Evolutionary conservation across 306 rosid species (phyloP), one percentile per base, ranked within the genome.

Genomic region (Pterocarpus macrocarpus): DNA sequence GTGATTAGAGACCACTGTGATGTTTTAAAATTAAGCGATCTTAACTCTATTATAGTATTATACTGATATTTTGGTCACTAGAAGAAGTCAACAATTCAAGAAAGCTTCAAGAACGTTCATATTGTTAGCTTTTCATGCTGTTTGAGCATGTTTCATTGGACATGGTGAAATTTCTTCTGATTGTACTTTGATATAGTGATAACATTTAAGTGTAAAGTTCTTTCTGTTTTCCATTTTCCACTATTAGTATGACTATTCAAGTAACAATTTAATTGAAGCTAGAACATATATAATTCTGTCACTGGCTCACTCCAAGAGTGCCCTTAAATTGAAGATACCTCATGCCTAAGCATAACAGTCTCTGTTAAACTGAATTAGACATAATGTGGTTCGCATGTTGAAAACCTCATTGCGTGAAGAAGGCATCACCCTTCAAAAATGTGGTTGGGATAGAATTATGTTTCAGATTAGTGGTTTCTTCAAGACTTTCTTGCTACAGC

Each of bases 381-480:
- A 28, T 13, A 6, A 7, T 47, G 2, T 5, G 8, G 12, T 33
- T 73, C 11, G 59, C 57, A 14, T 45, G 35, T 67, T 0, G 15
- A 64, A 63, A 36, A 4, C 53, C 43, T 78, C 61, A 32, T 16
- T 62, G 34, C 68, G 55, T 39, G 17, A 76, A 39, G 56, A 44
- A 43, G 73, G 28, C 22, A 15, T 2, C 52, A 30, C 59, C 43
- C 12, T 8, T 5, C 0, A 47, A 49, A 68, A 35, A 55, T 64
- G 15, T 14, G 47, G 55, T 52, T 52, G 15, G 30, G 77, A 22
- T 75, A 39, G 62, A 59, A 17, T 39, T 64, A 34, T 81, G 80
- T 73, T 69, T 58, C 6, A 17, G 33, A 33, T 36, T 44, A 68
- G 73, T 15, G 17, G 72, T 79, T 72, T 36, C 55, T 58, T 45